phyloP scores from a whole-genome alignment of 345 rosid genomes.

The Reutealis trisperma region DNA sequence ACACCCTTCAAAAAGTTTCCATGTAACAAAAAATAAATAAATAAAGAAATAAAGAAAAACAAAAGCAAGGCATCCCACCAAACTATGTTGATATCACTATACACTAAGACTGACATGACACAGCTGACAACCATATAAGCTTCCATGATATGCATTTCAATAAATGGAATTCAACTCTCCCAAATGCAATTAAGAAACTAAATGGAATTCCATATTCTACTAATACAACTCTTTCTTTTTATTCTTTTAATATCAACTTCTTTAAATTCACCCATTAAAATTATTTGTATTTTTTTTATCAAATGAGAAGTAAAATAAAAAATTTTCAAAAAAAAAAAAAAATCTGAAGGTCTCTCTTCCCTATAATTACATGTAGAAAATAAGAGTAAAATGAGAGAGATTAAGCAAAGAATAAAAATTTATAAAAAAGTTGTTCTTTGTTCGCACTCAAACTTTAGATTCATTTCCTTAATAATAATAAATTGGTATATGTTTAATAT shows the following conservation, averaged over 20 bases:
- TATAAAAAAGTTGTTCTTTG: not conserved
- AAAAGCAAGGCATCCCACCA: constrained; percentile 6
- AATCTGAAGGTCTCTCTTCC: no score
- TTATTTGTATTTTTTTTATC: no score
- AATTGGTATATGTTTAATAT: no score
- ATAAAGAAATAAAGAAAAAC: not conserved
- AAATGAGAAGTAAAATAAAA: no score
- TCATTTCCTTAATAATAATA: not conserved
- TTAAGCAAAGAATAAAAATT: not conserved
- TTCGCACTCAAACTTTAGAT: not conserved
- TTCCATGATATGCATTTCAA: not conserved
- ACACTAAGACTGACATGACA: not conserved
- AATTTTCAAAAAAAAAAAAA: no score
- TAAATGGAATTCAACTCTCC: constrained; percentile 7
- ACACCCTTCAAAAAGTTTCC: no score
- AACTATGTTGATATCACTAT: not conserved
- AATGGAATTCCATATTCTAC: no score
- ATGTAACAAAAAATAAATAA: not conserved
- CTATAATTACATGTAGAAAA: no score
- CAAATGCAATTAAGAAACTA: no score
- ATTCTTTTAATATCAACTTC: no score
- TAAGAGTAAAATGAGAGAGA: not conserved
- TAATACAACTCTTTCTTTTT: no score
- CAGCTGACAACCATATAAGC: constrained; percentile 36
- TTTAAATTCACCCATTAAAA: no score